Base-by-base conservation (phyloP, 208 protist genomes). In the Trypanosoma theileri region DNA sequence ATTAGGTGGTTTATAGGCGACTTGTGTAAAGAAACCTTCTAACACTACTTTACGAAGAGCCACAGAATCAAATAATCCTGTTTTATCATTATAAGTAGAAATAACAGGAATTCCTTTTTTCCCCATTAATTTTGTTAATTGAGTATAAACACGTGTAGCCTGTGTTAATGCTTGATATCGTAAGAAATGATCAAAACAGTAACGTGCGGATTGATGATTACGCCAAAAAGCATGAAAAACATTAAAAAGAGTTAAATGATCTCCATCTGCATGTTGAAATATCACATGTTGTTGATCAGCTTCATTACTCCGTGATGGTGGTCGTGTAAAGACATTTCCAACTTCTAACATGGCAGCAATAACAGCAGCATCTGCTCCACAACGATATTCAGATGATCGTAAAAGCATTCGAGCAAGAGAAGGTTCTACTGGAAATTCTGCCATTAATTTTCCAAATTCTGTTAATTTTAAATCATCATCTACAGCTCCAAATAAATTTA, bases 401-500 rank as follows among this genome's bases (percentile, higher is more conserved):
- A 98, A 69, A 48, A 98, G 76, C 90, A 98, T 95, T 59, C 98
- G 98, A 8, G 96, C 75, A 0, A 99, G 64, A 75, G 97, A 92
- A 35, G 98, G 97, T 69, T 91, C 85, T 8, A 93, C 75, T 11
- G 91, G 88, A 45, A 96, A 65, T 35, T 78, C 72, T 4, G 86
- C 86, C 82, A 96, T 87, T 44, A 79, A 68, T 17, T 63, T 63
- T 9, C 91, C 91, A 58, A 96, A 81, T 3, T 76, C 73, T 9
- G 88, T 96, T 46, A 96, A 66, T 45, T 71, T 71, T 13, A 93
- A 56, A 24, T 96, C 97, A 40, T 99, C 98, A 80, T 99, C 92
- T 35, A 99, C 85, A 4, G 99, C 98, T 9, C 98, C 98, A 17
- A 99, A 91, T 76, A 98, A 98, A 75, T 99, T 94, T 2, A 99